Evolutionary conservation across 2,329 filamentous ascomycete species (phyloP).

Genomic region (Alternaria arbusti): DNA sequence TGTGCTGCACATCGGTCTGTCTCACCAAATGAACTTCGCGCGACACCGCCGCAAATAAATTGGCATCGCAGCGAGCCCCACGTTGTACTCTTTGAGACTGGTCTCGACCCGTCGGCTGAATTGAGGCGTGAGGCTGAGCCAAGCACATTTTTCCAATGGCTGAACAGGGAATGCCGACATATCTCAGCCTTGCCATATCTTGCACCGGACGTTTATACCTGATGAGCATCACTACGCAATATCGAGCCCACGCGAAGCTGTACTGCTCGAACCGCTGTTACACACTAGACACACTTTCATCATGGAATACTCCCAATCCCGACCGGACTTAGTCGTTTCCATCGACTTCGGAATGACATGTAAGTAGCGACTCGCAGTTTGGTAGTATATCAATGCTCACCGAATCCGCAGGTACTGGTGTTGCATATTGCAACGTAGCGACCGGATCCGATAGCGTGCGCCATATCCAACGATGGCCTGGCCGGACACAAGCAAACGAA

Average conservation of each 20-base stretch:
- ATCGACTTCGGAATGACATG: slow-evolving; percentile 2
- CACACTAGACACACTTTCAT: not conserved
- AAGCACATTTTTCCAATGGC: no score
- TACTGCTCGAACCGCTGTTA: no score
- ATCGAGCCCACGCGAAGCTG: not conserved
- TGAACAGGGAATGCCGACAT: not conserved
- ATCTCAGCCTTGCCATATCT: not conserved
- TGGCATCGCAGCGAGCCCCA: not conserved
- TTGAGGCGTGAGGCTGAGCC: not conserved
- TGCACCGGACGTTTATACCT: accelerated
- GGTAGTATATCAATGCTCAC: not conserved
- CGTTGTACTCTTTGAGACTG: not conserved
- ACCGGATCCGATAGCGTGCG: slow-evolving; percentile 37
- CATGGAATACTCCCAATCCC: not conserved
- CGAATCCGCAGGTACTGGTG: slow-evolving; percentile 35
- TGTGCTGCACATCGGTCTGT: no score
- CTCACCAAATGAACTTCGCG: not conserved
- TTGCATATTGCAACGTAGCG: slow-evolving; percentile 45
- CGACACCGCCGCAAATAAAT: not conserved
- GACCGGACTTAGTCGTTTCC: not conserved
- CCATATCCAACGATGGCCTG: slow-evolving; percentile 59
- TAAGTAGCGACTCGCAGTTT: accelerated
- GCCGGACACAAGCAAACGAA: slow-evolving; percentile 58
- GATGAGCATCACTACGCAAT: no score
- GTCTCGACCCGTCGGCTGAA: not conserved